Base-by-base conservation (phyloP, 140 eudicot species). In the Stevia rebaudiana region DNA sequence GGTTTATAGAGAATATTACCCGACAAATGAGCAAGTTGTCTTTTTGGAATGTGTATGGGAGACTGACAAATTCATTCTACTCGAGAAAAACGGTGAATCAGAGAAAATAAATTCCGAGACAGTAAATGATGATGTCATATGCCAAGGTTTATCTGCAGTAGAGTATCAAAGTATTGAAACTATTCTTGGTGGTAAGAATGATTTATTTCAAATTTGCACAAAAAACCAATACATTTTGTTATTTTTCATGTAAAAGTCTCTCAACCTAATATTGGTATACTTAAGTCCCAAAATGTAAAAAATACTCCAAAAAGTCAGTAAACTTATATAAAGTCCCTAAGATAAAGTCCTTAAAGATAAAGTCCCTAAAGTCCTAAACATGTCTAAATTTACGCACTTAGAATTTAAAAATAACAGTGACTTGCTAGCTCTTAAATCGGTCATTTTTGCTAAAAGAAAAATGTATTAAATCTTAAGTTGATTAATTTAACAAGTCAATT, bases 1-100 rank as follows among this genome's bases (percentile, higher is more conserved):
- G 98, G 92, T 85, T 6, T 85, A 75, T 63, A 71, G 94, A 57
- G 98, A 91, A 71, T 85, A 84, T 62, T 82, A 74, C 80, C 95
- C 85, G 1, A 52, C 52, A 58, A 76, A 76, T 62, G 94, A 88
- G 70, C 76, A 56, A 59, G 52, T 52, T 61, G 61, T 78, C 18
- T 61, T 63, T 63, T 70, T 92, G 55, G 90, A 88, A 33, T 88
- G 94, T 63, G 76, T 68, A 17, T 92, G 96, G 98, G 80, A 85
- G 66, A 81, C 81, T 25, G 86, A 88, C 63, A 92, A 83, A 62
- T 88, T 69, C 31, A 69, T 76, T 37, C 80, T 87, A 76, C 66
- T 71, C 31, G 96, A 92, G 81, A 79, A 47, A 66, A 62, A 21
- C 42, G 57, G n/a, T 46, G 74, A 75, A 63, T 40, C 62, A 1